A percentile compares a stretch with the other conserved stretches of the same genome.
Conservation (phyloP, 495 filamentous ascomycete genomes). For the Penicillium dipodomyicola region DNA sequence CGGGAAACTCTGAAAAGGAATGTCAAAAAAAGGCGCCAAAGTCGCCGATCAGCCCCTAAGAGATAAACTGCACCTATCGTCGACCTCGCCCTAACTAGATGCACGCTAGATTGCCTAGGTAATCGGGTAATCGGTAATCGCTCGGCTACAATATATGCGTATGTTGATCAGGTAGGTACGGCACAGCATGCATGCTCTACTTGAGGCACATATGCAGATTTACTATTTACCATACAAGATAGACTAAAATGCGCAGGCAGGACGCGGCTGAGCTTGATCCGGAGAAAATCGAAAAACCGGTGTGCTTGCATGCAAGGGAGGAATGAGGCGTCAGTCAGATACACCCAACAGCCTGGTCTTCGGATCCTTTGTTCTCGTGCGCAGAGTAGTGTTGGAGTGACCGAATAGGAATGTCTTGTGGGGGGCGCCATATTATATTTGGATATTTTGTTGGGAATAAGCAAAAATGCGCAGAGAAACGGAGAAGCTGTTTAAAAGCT, state of each 20-base stretch:
- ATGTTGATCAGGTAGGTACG: not conserved
- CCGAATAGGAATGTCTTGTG: not conserved
- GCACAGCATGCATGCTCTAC: not conserved
- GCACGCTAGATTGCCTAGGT: not conserved
- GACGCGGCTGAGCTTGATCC: conserved; percentile 1
- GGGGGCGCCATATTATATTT: not conserved
- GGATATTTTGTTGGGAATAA: not conserved
- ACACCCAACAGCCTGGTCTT: conserved; percentile 16
- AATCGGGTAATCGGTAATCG: conserved; percentile 7
- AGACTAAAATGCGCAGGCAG: not conserved
- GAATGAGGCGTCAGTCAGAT: not conserved
- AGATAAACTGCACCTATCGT: conserved; percentile 3
- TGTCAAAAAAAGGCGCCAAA: not conserved
- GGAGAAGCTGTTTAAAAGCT: not conserved
- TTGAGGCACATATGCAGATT: not conserved
- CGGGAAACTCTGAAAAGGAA: not conserved
- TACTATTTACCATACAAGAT: not conserved
- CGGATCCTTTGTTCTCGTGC: conserved; percentile 1
- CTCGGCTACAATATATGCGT: not conserved
- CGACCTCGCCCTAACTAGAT: not conserved
- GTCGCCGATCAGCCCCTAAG: not conserved
- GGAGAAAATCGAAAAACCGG: conserved; percentile 1
- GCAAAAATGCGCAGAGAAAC: not conserved
- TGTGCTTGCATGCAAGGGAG: not conserved
- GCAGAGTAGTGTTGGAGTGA: not conserved